Base-by-base conservation (phyloP, 257 asterid genomes). In the Primulina huaijiensis region DNA sequence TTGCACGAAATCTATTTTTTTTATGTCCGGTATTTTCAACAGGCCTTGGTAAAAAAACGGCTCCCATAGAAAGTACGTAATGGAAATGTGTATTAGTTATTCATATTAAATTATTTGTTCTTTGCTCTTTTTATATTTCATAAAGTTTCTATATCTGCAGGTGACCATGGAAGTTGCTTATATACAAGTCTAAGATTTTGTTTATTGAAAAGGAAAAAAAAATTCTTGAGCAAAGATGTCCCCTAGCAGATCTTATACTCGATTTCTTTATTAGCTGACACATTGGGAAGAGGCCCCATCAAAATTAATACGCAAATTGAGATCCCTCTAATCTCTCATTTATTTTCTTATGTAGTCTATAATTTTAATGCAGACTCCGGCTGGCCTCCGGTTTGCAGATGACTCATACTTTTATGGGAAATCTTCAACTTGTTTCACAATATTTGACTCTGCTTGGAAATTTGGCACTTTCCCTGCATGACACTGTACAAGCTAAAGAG, bases 391-490 rank as follows among this genome's bases (percentile, higher is more conserved):
- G 97, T 69, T 85, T 93, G 89, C 99, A 93, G 84, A 89, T 83
- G 20, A 89, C 99, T 20, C 96, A 93, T 71, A 82, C 84, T 64
- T 78, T 75, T 75, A 75, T 89, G 82, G 99, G 97, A 71, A 93
- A 92, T 80, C 92, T 90, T 78, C 99, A 93, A 82, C 95, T 93
- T 12, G 97, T 90, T 83, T 90, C 99, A 16, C 97, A 90, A 85
- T 93, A 90, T 83, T 72, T 90, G 84, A 89, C 92, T 7, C 92
- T 92, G 55, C 80, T 93, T 52, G 99, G 97, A 64, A 87, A 74
- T 80, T 80, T 93, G 82, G 97, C 97, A 61, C 92, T 93, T 74
- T 85, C 96, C 50, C 87, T 93, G 33, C 95, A 82, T 61, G 99
- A 93, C 74, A 84, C 95, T 72, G 99, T 92, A 62, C 99, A 93